Base-by-base conservation (phyloP, 176 grass and related monocot genomes). In the Zea luxurians region DNA sequence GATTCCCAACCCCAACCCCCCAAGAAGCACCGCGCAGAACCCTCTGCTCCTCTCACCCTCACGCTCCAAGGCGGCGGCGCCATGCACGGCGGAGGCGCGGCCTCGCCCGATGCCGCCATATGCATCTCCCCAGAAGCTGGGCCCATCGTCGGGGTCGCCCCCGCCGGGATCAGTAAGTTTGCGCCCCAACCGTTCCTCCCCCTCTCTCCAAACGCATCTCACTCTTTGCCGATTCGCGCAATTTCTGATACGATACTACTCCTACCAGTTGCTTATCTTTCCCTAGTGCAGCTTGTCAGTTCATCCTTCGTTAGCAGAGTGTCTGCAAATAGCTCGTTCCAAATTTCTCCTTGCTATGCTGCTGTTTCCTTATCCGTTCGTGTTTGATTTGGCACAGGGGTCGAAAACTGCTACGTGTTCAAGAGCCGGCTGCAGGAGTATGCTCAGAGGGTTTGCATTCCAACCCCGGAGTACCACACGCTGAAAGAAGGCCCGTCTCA, bases 391-490 rank as follows among this genome's bases (percentile, higher is more conserved):
- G 34, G 46, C 35, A 0, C 70, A 97, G 94, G 89, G 75, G 89
- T 99, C 13, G 87, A 86, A 38, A 99, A 92, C 52, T 95, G 96
- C 64, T 90, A 99, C 72, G 92, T 99, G 10, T 95, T 99, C 78
- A 93, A 93, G 85, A 91, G 94, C 84, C 82, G 94, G 8, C 62
- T 93, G 59, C 94, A 93, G 68, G 91, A 93, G 69, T 91, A 93
- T 36, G 84, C 77, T 4, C 91, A 93, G 64, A 97, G 79, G 78
- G 82, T 73, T 11, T 82, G 84, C 10, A 71, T 97, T 44, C 83
- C 63, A 4, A 88, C 91, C 43, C 94, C 96, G 0, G 96, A 95
- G 43, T 99, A 99, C 48, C 71, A 89, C 9, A 99, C 96, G 4
- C 42, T 95, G 17, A 99, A 89, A 48, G 92, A 99, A 76, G 96